Evolutionary conservation across 2,329 filamentous ascomycete species (phyloP).

Genomic region (Fusarium tupiense): DNA sequence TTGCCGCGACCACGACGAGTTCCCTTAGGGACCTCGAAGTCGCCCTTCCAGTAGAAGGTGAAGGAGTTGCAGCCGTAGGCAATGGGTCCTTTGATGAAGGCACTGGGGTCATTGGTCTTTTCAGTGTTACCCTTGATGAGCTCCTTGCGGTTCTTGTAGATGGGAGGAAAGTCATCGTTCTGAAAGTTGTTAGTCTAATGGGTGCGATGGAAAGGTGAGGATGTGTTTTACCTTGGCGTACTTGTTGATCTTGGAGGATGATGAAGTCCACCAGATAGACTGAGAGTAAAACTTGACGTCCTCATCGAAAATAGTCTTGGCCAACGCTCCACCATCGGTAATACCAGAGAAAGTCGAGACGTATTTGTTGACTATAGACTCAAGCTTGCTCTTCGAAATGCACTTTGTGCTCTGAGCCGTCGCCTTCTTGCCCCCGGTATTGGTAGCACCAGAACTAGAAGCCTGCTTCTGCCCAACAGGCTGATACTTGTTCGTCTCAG

Average conservation of each 20-base stretch:
- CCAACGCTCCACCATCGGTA: conserved; percentile 24
- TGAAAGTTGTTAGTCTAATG: background rate
- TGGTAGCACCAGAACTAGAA: background rate
- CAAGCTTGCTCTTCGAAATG: conserved; percentile 18
- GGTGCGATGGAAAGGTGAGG: fast-evolving
- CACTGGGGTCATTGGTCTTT: conserved; percentile 14
- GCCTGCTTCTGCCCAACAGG: conserved; percentile 19
- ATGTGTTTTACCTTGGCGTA: conserved; percentile 17
- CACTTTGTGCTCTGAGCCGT: background rate
- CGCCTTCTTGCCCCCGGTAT: background rate
- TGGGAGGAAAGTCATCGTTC: conserved; percentile 34
- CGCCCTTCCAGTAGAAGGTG: conserved; percentile 37
- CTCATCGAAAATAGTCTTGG: conserved; percentile 17
- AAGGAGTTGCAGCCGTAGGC: conserved; percentile 38
- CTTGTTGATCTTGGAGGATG: conserved; percentile 22
- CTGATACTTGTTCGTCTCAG: conserved; percentile 21
- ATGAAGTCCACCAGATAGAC: conserved; percentile 32
- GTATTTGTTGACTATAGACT: conserved; percentile 33
- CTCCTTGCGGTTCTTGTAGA: conserved; percentile 18
- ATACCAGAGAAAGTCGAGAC: conserved; percentile 30
- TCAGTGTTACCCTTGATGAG: conserved; percentile 25
- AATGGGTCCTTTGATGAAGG: conserved; percentile 29
- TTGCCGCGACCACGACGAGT: conserved; percentile 22
- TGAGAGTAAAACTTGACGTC: conserved; percentile 33
- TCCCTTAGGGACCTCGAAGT: conserved; percentile 24